These are phyloP conservation scores for Blastocystis sp. DNA, from an alignment of 352 stramenopile genomes.

Conservation along the genomic window DNA sequence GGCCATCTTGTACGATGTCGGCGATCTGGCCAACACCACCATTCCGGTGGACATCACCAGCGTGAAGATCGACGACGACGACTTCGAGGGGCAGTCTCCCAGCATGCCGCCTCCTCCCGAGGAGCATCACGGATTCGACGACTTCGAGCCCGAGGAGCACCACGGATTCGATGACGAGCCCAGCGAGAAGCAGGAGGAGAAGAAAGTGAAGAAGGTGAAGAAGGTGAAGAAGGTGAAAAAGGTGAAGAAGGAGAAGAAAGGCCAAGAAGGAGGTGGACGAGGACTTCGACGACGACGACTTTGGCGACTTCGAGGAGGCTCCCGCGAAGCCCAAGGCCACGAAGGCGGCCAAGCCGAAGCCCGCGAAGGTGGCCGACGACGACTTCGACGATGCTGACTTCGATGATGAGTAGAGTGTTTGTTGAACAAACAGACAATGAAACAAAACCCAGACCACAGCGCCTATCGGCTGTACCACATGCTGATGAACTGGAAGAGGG, in stretches of 20 bases:
- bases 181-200: constrained; percentile 18
- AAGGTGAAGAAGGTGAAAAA: constrained; percentile 69
- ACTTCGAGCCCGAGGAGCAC: constrained; percentile 14
- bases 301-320: constrained; percentile 57
- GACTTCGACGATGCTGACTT: constrained; percentile 57
- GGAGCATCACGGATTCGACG: constrained; percentile 38
- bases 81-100: background rate
- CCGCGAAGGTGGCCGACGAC: background rate
- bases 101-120: background rate
- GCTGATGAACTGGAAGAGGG: constrained; percentile 66
- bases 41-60: constrained; percentile 19
- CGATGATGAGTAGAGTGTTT: background rate
- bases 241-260: constrained; percentile 63
- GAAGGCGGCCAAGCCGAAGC: constrained; percentile 19
- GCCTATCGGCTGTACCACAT: constrained; percentile 50
- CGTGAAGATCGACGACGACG: constrained; percentile 54
- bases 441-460: background rate
- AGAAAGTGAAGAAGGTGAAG: constrained; percentile 68
- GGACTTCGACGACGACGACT: constrained; percentile 37
- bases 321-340: constrained; percentile 27
- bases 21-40: constrained; percentile 3
- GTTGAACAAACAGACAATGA: background rate
- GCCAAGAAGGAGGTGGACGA: constrained; percentile 14
- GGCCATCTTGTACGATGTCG: constrained; percentile 57
- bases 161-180: background rate